phyloP scores from a whole-genome alignment of 2,329 filamentous ascomycete genomes.

The Alternaria sp. region DNA sequence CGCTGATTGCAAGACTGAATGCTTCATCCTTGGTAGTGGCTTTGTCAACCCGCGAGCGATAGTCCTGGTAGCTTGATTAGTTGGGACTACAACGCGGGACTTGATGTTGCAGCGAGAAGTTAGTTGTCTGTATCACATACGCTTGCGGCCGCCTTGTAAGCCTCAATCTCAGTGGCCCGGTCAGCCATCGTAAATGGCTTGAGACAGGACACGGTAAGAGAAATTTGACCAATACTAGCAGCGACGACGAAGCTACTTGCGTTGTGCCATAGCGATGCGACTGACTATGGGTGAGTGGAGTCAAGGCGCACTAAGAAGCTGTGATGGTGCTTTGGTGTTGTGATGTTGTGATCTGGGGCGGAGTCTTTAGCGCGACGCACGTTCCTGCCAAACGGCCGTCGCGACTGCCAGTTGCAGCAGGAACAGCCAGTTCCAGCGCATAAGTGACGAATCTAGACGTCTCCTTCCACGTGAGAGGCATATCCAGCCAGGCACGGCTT shows the following conservation, averaged over 20 bases:
- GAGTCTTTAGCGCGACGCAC: slow-evolving; percentile 24
- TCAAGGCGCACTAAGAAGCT: background rate
- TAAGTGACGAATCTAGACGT: background rate
- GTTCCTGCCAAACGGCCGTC: slow-evolving; percentile 17
- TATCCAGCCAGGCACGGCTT: background rate
- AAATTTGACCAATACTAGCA: background rate
- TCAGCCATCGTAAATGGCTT: slow-evolving; percentile 35
- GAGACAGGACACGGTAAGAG: background rate
- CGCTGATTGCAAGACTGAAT: slow-evolving; percentile 75
- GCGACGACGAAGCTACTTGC: slow-evolving; percentile 3
- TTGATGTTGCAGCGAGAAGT: background rate
- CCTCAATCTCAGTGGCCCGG: slow-evolving; percentile 29
- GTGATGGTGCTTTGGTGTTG: slow-evolving; percentile 8
- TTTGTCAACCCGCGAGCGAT: slow-evolving; percentile 54
- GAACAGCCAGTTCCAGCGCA: background rate
- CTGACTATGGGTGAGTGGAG: background rate
- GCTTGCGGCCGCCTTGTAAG: slow-evolving; percentile 40
- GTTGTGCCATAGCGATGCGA: slow-evolving; percentile 6
- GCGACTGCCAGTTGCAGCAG: slow-evolving; percentile 2
- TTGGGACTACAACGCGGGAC: slow-evolving; percentile 1
- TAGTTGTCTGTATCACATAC: slow-evolving; percentile 38
- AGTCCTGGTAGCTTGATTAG: slow-evolving; percentile 31
- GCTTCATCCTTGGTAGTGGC: slow-evolving; percentile 67
- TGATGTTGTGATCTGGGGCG: slow-evolving; percentile 27
- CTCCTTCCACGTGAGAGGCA: background rate